Percentiles rank a stretch among this genome's conserved stretches.
Evolutionary conservation across 2,329 filamentous ascomycete genomes (phyloP).

Genomic region (Chalaropsis ovoidea): DNA sequence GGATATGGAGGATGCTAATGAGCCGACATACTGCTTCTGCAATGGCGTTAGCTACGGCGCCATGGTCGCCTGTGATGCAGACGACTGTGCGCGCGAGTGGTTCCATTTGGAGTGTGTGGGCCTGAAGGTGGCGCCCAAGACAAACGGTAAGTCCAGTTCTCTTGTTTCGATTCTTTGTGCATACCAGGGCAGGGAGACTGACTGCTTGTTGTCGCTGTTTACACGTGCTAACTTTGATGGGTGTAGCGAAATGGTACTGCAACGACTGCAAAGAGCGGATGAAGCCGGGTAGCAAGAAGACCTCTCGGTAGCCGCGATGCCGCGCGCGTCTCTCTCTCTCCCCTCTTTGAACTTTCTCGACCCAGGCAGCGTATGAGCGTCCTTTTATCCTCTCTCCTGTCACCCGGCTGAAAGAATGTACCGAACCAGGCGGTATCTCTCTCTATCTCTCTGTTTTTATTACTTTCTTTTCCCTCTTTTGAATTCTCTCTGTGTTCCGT

Average conservation of each 20-base stretch:
- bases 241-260: constrained; percentile 68
- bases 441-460: neutral
- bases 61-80: constrained; percentile 72
- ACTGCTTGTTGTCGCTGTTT: neutral
- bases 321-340: constrained; percentile 5
- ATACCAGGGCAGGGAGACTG: too few relatives aligned
- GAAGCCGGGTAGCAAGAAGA: constrained; percentile 46
- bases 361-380: neutral
- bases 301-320: constrained; percentile 34
- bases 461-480: neutral
- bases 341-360: neutral
- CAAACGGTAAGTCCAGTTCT: constrained; percentile 51
- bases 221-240: constrained; percentile 29
- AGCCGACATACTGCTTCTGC: constrained; percentile 70
- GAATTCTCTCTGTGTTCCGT: too few relatives aligned
- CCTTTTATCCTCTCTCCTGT: neutral
- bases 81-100: constrained; percentile 66
- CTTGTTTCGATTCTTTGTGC: constrained; percentile 18
- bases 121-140: constrained; percentile 64
- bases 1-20: constrained; percentile 58
- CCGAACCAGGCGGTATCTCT: constrained; percentile 12
- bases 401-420: neutral
- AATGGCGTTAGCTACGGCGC: constrained; percentile 71
- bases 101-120: constrained; percentile 77
- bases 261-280: constrained; percentile 64